phyloP scores from a whole-genome alignment of 192 early-diverging fungal species.

The Chytriomyces sp. region DNA sequence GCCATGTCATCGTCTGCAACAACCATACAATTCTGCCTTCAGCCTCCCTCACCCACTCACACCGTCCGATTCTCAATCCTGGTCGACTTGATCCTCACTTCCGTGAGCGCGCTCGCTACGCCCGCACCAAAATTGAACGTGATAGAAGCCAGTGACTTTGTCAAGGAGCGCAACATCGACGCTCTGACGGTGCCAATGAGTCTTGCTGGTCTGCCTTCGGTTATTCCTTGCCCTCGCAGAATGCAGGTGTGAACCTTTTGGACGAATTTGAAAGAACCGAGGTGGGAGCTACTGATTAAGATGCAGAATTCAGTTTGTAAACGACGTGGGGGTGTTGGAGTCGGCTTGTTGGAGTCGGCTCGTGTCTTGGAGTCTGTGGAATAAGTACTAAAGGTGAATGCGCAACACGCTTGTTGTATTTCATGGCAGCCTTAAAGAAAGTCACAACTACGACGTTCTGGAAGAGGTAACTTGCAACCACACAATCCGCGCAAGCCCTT shows the following conservation, averaged over 20 bases:
- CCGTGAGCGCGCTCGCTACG: slow-evolving; percentile 75
- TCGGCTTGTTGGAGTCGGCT: no score
- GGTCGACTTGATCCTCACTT: slow-evolving; percentile 78
- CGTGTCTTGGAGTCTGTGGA: neutral
- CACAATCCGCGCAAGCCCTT: no score
- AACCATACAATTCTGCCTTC: slow-evolving; percentile 79
- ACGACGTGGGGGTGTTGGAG: slow-evolving; percentile 70
- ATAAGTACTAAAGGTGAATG: no score
- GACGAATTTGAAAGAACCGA: neutral
- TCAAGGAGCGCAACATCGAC: slow-evolving; percentile 90
- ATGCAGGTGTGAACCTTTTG: neutral
- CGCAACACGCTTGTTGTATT: no score
- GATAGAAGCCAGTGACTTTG: slow-evolving; percentile 50
- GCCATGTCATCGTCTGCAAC: slow-evolving; percentile 77
- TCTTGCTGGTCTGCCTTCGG: slow-evolving; percentile 71
- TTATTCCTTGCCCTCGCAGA: slow-evolving; percentile 32
- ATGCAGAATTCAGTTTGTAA: slow-evolving; percentile 85
- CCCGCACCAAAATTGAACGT: slow-evolving; percentile 48
- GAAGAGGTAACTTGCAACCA: no score
- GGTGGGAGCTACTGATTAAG: slow-evolving; percentile 70
- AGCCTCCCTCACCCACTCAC: slow-evolving; percentile 59
- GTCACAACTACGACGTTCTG: no score
- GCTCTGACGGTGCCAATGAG: slow-evolving; percentile 87
- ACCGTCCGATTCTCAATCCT: neutral
- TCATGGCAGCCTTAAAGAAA: no score